Conservation (phyloP, 352 stramenopile genomes). For the Globisporangium spiculum region DNA sequence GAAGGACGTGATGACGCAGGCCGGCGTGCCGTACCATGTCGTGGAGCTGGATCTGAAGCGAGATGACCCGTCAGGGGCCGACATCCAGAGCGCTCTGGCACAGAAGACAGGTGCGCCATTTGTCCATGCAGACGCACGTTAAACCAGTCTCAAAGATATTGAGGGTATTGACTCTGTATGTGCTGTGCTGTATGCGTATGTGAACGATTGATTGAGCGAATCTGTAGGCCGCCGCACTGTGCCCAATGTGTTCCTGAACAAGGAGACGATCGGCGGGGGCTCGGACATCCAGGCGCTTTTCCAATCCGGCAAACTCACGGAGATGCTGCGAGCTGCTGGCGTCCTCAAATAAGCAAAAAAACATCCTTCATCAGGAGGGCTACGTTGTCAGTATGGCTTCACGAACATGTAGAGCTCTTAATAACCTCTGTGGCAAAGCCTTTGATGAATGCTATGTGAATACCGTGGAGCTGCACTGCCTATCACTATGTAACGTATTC, state of each 20-base stretch:
- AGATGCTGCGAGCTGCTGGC: slow-evolving; percentile 75
- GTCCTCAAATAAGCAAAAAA: slow-evolving; percentile 25
- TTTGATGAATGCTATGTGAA: too few relatives aligned
- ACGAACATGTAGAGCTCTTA: too few relatives aligned
- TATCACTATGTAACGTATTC: too few relatives aligned
- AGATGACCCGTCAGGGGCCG: slow-evolving; percentile 57
- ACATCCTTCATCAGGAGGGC: not conserved
- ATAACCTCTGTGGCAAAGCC: too few relatives aligned
- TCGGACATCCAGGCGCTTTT: slow-evolving; percentile 90
- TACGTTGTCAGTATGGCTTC: too few relatives aligned
- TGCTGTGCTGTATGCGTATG: too few relatives aligned
- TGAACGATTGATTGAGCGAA: not conserved
- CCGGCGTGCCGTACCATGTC: slow-evolving; percentile 51
- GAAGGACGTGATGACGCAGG: slow-evolving; percentile 80
- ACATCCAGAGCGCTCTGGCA: slow-evolving; percentile 87
- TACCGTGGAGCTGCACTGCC: too few relatives aligned
- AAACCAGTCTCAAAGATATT: not conserved
- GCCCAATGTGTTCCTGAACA: slow-evolving; percentile 96
- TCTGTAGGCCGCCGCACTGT: slow-evolving; percentile 89
- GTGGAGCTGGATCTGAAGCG: slow-evolving; percentile 64
- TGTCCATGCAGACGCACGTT: not conserved
- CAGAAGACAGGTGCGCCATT: slow-evolving; percentile 70
- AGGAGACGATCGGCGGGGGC: slow-evolving; percentile 91
- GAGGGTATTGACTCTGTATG: not conserved
- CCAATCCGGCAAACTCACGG: slow-evolving; percentile 81